Percentiles rank a stretch among this genome's conserved stretches.
Conservation (phyloP, 108 stramenopile genomes). For the Stephanodiscus minutulus region DNA sequence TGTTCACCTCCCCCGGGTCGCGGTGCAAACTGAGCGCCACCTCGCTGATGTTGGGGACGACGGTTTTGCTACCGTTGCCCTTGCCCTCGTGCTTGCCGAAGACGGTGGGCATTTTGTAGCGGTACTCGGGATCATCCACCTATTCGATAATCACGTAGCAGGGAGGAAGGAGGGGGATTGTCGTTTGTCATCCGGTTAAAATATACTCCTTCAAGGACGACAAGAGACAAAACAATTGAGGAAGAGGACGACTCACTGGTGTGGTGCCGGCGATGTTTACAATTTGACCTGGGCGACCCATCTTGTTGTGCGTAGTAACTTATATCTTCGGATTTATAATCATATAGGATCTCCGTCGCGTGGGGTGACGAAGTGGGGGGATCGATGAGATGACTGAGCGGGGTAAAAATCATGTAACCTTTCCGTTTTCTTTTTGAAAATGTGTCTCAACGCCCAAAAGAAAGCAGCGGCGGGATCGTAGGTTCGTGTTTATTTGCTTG, state of each 20-base stretch:
- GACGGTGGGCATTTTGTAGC: constrained; percentile 98
- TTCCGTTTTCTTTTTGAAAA: not conserved
- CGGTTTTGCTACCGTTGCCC: constrained; percentile 99
- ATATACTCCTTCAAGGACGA: not conserved
- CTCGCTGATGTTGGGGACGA: constrained; percentile 93
- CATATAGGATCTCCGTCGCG: constrained; percentile 39
- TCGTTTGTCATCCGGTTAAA: not conserved
- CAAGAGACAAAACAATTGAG: not conserved
- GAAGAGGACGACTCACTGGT: constrained; percentile 46
- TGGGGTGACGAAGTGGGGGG: constrained; percentile 21
- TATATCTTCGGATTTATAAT: constrained; percentile 30
- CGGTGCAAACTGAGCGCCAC: constrained; percentile 88
- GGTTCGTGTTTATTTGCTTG: not conserved
- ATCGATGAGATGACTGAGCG: constrained; percentile 9
- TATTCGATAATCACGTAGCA: not conserved
- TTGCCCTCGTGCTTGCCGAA: constrained; percentile 97
- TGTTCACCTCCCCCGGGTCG: constrained; percentile 90
- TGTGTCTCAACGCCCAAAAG: not conserved
- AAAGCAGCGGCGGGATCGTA: not conserved
- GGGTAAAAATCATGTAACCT: constrained; percentile 18
- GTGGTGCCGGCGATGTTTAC: constrained; percentile 90
- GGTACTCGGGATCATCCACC: constrained; percentile 93
- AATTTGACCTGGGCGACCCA: constrained; percentile 77
- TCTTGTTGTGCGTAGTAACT: constrained; percentile 36
- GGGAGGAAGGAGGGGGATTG: not conserved